A percentile compares a stretch with the other conserved stretches of the same genome.
phyloP scores from a whole-genome alignment of 169 alveolate genomes.

The Plasmodium gaboni region DNA sequence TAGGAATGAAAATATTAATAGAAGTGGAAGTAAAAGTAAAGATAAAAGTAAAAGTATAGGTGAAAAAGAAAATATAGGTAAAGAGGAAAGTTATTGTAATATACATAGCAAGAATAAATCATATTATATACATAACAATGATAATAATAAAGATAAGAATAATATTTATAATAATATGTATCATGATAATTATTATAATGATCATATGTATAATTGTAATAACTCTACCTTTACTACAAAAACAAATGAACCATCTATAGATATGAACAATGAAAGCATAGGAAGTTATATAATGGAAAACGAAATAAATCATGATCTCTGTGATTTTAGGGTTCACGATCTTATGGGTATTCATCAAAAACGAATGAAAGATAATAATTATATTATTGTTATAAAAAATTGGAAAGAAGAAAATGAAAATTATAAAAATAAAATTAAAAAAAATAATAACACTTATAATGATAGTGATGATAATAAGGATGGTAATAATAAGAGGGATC shows the following conservation, averaged over 20 bases:
- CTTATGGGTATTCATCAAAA: conserved; percentile 5
- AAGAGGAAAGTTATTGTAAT: not conserved
- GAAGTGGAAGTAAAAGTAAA: conserved; percentile 7
- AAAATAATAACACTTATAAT: not conserved
- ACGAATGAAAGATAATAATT: conserved; percentile 13
- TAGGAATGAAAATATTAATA: not conserved
- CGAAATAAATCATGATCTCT: conserved; percentile 25
- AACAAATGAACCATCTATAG: not conserved
- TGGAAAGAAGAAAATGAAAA: conserved; percentile 24
- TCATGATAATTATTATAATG: no score
- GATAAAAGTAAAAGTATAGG: no score
- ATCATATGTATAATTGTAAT: not conserved
- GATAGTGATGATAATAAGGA: not conserved
- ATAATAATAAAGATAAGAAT: not conserved
- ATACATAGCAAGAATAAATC: conserved; percentile 19
- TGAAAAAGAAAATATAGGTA: no score
- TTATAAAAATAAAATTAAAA: not conserved
- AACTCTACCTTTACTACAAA: not conserved
- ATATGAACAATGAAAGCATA: not conserved
- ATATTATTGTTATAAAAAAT: conserved; percentile 40
- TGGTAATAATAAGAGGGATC: not conserved
- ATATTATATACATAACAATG: conserved; percentile 12
- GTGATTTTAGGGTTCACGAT: conserved; percentile 22
- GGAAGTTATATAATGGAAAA: conserved; percentile 9
- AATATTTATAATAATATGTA: no score